Evolutionary conservation across 352 stramenopile species (phyloP).

Genomic region (Pythium rhizo-oryzae): DNA sequence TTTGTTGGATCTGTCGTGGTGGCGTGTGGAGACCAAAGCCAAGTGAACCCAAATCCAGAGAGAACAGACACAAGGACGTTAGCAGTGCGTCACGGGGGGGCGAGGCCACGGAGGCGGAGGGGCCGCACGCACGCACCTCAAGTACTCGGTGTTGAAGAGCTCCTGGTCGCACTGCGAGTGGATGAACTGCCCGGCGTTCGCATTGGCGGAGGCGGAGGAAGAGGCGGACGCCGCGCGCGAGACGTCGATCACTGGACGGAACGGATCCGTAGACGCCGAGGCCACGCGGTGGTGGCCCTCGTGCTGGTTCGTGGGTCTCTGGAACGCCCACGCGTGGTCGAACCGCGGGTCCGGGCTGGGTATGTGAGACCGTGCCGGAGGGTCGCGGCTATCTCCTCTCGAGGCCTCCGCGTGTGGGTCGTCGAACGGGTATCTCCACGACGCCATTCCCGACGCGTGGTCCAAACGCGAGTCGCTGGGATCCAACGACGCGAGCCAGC

Average conservation of each 20-base stretch:
- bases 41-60: too few relatives aligned
- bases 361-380: background rate
- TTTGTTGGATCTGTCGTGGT: slow-evolving; percentile 91
- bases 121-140: slow-evolving; percentile 43
- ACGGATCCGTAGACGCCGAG: background rate
- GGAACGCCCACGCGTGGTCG: background rate
- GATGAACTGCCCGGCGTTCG: slow-evolving; percentile 39
- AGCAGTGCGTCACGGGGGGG: too few relatives aligned
- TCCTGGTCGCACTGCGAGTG: slow-evolving; percentile 78
- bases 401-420: background rate
- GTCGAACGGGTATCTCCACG: slow-evolving; percentile 14
- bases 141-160: slow-evolving; percentile 76
- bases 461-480: background rate
- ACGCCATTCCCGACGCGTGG: slow-evolving; percentile 9
- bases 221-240: background rate
- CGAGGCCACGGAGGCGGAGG: too few relatives aligned
- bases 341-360: background rate
- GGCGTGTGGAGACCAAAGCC: too few relatives aligned
- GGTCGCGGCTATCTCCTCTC: background rate
- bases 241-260: slow-evolving; percentile 5
- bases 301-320: background rate
- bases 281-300: background rate
- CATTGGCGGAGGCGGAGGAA: too few relatives aligned
- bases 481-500: slow-evolving; percentile 1
- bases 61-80: too few relatives aligned